Evolutionary conservation across 2,329 filamentous ascomycete species (phyloP).

Genomic region (Spiromastix sp.): DNA sequence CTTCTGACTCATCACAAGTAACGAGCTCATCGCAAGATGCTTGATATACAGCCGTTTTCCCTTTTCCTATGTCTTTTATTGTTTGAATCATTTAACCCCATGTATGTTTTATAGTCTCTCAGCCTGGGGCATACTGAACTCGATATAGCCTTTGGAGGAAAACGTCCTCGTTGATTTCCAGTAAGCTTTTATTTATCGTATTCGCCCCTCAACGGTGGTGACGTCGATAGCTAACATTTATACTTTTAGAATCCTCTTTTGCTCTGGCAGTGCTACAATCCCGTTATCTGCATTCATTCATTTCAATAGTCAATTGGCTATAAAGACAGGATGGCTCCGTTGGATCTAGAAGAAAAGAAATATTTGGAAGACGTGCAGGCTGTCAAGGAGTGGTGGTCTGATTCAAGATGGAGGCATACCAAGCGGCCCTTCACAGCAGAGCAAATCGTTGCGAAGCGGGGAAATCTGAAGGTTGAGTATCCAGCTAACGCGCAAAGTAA

Average conservation of each 20-base stretch:
- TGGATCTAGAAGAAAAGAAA: constrained; percentile 60
- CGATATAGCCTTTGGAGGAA: too few relatives aligned
- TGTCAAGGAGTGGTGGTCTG: constrained; percentile 89
- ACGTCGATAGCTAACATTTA: constrained; percentile 14
- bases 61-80: background rate
- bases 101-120: too few relatives aligned
- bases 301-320: constrained; percentile 1
- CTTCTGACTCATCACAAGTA: constrained; percentile 1
- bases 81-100: too few relatives aligned
- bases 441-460: constrained; percentile 92
- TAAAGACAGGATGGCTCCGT: constrained; percentile 26
- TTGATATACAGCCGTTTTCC: constrained; percentile 4
- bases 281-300: background rate
- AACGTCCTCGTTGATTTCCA: too few relatives aligned
- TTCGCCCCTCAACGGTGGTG: constrained; percentile 1
- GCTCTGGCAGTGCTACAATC: background rate
- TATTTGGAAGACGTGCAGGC: constrained; percentile 76
- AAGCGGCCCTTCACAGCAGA: constrained; percentile 90
- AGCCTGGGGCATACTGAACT: too few relatives aligned
- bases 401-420: constrained; percentile 85
- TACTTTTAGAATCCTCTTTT: constrained; percentile 13
- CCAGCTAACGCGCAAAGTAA: constrained; percentile 81
- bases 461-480: constrained; percentile 82
- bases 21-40: background rate
- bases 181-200: constrained; percentile 2